Percentiles rank a stretch among this genome's conserved stretches.
These are phyloP conservation scores for Boletus subparvulus DNA, from an alignment of 768 basidiomycete genomes.

Conservation along the genomic window DNA sequence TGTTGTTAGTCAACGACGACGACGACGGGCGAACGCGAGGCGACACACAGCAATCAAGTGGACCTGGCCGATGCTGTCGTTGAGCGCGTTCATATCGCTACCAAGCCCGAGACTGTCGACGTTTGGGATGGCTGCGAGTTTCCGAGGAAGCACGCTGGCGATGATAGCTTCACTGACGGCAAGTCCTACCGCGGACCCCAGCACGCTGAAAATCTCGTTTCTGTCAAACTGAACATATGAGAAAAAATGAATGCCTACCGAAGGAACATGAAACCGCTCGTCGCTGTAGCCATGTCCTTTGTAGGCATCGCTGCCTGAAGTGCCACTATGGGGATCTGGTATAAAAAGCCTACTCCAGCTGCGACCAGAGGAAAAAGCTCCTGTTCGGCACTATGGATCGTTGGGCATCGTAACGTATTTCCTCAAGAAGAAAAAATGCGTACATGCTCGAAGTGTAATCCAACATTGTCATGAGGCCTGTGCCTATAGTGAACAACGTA, in stretches of 20 bases:
- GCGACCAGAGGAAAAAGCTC: constrained; percentile 66
- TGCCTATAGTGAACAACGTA: constrained; percentile 58
- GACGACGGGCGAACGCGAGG: neutral
- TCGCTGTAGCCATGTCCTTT: constrained; percentile 82
- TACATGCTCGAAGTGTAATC: constrained; percentile 54
- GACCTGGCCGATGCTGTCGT: constrained; percentile 44
- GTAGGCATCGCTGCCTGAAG: constrained; percentile 87
- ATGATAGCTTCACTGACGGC: constrained; percentile 71
- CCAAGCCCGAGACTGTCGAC: constrained; percentile 25
- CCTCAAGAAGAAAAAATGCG: constrained; percentile 9
- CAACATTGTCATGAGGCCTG: constrained; percentile 71
- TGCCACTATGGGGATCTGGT: constrained; percentile 66
- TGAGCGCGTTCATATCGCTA: constrained; percentile 42
- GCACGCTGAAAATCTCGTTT: constrained; percentile 39
- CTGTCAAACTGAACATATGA: no score
- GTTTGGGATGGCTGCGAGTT: constrained; percentile 31
- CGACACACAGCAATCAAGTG: constrained; percentile 23
- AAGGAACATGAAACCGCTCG: constrained; percentile 68
- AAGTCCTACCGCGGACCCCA: constrained; percentile 74
- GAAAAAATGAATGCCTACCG: constrained; percentile 37
- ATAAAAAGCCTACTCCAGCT: constrained; percentile 63
- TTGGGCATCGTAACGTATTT: neutral
- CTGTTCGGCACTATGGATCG: constrained; percentile 50
- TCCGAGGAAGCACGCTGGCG: constrained; percentile 46
- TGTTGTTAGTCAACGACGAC: neutral